Evolutionary conservation across 106 monocot genomes (phyloP), one percentile per base, ranked within the genome.

Genomic region (Amphibolis antarctica): DNA sequence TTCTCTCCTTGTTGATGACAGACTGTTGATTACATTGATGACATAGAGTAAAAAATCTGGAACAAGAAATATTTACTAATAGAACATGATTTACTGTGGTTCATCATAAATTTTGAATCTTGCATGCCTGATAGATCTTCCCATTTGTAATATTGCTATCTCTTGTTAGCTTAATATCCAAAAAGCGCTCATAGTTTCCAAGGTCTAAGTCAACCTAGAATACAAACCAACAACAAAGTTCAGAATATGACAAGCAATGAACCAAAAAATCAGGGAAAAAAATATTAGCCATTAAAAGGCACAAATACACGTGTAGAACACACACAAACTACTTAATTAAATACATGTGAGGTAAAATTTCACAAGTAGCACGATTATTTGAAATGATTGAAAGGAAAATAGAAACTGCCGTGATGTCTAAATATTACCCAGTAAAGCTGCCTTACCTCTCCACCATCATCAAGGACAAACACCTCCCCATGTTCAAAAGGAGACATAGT

Each of bases 1-100:
- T 82, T 51, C 81, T 65, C 59, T 82, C 81, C 66, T 82, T 82
- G 66, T 82, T 14, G 42, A 82, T 74, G 47, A 82, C 81, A 74
- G 69, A 66, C 81, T 82, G 29, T 49, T 29, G 28, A 24, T 12
- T 12, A 58, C 13, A 58, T 42, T 15, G 28, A 57, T 57, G 15
- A 29, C 27, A 57, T 6, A 57, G 28, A 56, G 28, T 57, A 57
- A 17, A 28, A 17, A 6, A 12, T n/a, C n/a, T n/a, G n/a, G n/a
- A n/a, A n/a, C n/a, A n/a, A n/a, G n/a, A n/a, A n/a, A n/a, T n/a
- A n/a, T n/a, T n/a, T n/a, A n/a, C n/a, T n/a, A n/a, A n/a, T n/a
- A n/a, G n/a, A n/a, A n/a, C n/a, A n/a, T n/a, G n/a, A n/a, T n/a
- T 21, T 23, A 65, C 15, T 0, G 49, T n/a, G n/a, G n/a, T n/a